These are phyloP conservation scores for Teratosphaeria pseudoeucalypti DNA, from an alignment of 2,329 filamentous ascomycete genomes.

Conservation along the genomic window DNA sequence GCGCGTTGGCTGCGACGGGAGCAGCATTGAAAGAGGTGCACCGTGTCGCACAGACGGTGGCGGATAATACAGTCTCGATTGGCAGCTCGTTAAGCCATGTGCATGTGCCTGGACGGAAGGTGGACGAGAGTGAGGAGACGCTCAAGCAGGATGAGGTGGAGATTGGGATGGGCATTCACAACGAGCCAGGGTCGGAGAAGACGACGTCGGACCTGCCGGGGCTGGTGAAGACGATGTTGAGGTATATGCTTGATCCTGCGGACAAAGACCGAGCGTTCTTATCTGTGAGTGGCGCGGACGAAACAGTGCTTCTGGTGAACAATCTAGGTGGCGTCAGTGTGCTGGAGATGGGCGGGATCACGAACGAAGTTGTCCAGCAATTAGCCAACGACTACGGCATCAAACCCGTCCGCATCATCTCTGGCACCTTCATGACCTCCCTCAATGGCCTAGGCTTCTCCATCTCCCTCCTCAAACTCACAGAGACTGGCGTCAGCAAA, in stretches of 20 bases:
- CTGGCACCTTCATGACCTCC: conserved; percentile 62
- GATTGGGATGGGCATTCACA: conserved; percentile 67
- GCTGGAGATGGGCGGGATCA: conserved; percentile 62
- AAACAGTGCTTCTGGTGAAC: conserved; percentile 61
- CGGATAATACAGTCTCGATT: conserved; percentile 71
- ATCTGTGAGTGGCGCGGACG: conserved; percentile 48
- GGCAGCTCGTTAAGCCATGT: conserved; percentile 81
- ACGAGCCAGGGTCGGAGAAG: conserved; percentile 37
- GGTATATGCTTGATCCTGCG: conserved; percentile 49
- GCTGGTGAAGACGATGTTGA: conserved; percentile 50
- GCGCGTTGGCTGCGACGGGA: conserved; percentile 65
- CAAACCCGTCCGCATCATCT: conserved; percentile 50
- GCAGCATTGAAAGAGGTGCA: conserved; percentile 58
- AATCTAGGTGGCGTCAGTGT: conserved; percentile 65
- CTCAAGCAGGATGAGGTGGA: conserved; percentile 52
- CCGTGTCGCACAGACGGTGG: conserved; percentile 58
- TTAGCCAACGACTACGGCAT: conserved; percentile 49
- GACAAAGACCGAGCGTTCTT: conserved; percentile 65
- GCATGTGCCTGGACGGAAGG: conserved; percentile 73
- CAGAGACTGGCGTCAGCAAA: conserved; percentile 49
- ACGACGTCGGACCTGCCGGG: conserved; percentile 32
- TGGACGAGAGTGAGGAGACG: conserved; percentile 46
- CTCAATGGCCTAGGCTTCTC: conserved; percentile 64
- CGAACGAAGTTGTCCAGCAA: conserved; percentile 54
- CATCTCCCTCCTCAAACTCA: conserved; percentile 54